These are phyloP conservation scores for Tulasnella calospora DNA, from an alignment of 768 basidiomycete genomes.

Conservation along the genomic window DNA sequence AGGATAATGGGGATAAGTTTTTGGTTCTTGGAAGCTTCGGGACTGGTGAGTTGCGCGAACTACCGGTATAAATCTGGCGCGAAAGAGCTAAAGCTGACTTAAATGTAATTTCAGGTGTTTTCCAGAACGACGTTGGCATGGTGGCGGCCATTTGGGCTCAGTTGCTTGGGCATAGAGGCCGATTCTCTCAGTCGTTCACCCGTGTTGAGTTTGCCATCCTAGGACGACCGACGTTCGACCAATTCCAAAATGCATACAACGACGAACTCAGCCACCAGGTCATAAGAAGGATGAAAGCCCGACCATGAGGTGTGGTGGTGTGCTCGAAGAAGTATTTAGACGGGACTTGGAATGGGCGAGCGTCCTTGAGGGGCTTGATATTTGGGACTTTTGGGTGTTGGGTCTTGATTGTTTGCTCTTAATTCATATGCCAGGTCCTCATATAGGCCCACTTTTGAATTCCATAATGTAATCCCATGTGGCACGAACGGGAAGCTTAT, in stretches of 20 bases:
- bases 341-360: too few relatives aligned
- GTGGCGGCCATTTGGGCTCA: slow-evolving; percentile 65
- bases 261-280: background rate
- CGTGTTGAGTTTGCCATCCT: slow-evolving; percentile 64
- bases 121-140: slow-evolving; percentile 55
- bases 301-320: background rate
- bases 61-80: background rate
- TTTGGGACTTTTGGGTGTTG: background rate
- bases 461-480: background rate
- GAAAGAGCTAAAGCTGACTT: background rate
- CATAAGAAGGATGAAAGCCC: background rate
- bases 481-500: background rate
- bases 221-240: slow-evolving; percentile 46
- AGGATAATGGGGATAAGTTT: slow-evolving; percentile 53
- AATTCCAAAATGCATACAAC: slow-evolving; percentile 42
- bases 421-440: background rate
- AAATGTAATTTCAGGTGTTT: slow-evolving; percentile 46
- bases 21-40: slow-evolving; percentile 72
- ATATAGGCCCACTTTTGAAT: slow-evolving; percentile 2
- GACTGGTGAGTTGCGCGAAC: slow-evolving; percentile 37
- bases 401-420: background rate
- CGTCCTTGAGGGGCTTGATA: background rate
- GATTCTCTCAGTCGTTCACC: slow-evolving; percentile 57
- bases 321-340: too few relatives aligned
- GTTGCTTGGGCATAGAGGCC: slow-evolving; percentile 45